Evolutionary conservation across 129 eudicot genomes (phyloP), one percentile per base, ranked within the genome.

Genomic region (Erigeron canadensis): DNA sequence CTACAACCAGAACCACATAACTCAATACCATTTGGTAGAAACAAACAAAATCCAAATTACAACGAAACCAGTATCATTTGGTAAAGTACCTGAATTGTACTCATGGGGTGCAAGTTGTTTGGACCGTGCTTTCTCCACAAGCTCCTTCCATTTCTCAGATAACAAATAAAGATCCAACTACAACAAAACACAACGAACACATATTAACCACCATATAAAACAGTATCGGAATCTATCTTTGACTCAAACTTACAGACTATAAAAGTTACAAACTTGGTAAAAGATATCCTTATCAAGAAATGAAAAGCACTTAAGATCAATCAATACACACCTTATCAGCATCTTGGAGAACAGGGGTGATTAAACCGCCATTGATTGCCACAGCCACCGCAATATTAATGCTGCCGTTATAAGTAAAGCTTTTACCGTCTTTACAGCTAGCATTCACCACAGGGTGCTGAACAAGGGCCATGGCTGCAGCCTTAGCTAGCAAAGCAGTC

Each of bases 101-200:
- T 92, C 96, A 50, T 92, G 87, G 34, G 98, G 96, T 74, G 85
- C 91, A 72, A 92, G 98, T 69, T 85, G 94, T 76, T 89, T 92
- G 19, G 96, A 82, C 17, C 98, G 81, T 46, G 98, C 96, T 87
- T 92, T 92, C 84, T 89, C 98, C n/a, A 92, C 98, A 78, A 92
- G 87, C 68, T 89, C 98, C 86, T 92, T 92, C 96, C 98, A 92
- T 70, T 92, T 92, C 76, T 89, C 87, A 15, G 98, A 89, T 73
- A 92, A 76, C 71, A 92, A 75, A 75, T 92, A 92, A 34, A 92
- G 91, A 78, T 92, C 98, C 95, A 89, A 79, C 98, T 92, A 84
- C 71, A 80, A 47, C 46, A 73, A 16, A 86, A 79, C 63, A 78
- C 38, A 73, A 4, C 44, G 74, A 63, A 60, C 40, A 6, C 62